Evolutionary conservation across 2,329 filamentous ascomycete genomes (phyloP), one percentile per base, ranked within the genome.

Genomic region (Aspergillus novofumigatus): DNA sequence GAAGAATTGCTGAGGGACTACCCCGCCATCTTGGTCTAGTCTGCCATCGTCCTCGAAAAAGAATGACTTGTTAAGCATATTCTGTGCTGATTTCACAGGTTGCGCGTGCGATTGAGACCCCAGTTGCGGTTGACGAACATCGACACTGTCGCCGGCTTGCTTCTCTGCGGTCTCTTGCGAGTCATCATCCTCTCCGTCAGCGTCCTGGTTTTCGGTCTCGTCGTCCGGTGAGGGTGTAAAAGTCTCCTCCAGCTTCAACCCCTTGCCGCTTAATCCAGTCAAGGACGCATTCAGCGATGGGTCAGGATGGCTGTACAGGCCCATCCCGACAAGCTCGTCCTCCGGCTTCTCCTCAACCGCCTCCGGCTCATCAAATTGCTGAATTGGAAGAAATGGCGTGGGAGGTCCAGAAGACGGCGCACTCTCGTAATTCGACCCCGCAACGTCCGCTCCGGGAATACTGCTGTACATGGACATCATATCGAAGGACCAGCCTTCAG

Each of bases 261-360:
- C 89, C 72, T 91, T 90, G 56, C 89, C 89, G 20, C 77, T 71
- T 7, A 82, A 75, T 25, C 82, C 81, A 49, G 86, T 72, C 20
- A 89, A 71, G 71, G 73, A 85, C 80, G 74, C 83, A 79, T 72
- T 84, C 76, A 54, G 83, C 69, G 52, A 80, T 75, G 29, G 83
- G 55, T 86, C 87, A 0, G 89, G 89, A 4, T 83, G 78, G 66
- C 91, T 90, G 71, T 94, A 94, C 0, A 94, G 81, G 0, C 90
- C 90, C 83, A 94, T 87, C 21, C 90, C 90, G n/a, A 92, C 81
- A 1, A 93, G 80, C 58, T 91, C 87, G 66, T 92, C 89, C 41
- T 85, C 87, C 14, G 82, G 78, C 26, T 80, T 70, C 28, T 85
- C 84, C 50, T 83, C 78, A 42, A 84, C 80, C 32, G 82, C 57